phyloP scores from a whole-genome alignment of 768 basidiomycete species.

The Kwoniella europaea region DNA sequence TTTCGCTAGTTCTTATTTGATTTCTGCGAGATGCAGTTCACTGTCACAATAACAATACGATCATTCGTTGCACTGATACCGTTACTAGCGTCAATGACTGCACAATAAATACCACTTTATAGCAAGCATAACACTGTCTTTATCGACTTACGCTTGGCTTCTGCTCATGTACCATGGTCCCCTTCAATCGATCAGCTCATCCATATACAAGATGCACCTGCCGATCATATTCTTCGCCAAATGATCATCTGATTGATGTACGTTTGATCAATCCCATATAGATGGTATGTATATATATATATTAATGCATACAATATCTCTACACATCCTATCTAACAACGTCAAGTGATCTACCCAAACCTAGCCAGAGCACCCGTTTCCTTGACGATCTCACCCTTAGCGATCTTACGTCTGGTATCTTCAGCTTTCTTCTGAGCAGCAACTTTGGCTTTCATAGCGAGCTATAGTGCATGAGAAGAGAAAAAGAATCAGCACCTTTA shows the following conservation, averaged over 20 bases:
- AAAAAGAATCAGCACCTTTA: background rate
- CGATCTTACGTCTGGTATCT: slow-evolving; percentile 35
- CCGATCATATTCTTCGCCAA: no score
- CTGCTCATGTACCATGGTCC: background rate
- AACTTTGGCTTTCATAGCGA: slow-evolving; percentile 48
- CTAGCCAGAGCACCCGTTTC: slow-evolving; percentile 51
- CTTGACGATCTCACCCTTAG: slow-evolving; percentile 38
- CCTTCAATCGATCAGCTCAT: background rate
- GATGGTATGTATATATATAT: background rate
- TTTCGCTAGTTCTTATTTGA: slow-evolving; percentile 40
- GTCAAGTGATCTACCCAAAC: slow-evolving; percentile 19
- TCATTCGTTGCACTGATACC: background rate
- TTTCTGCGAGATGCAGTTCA: slow-evolving; percentile 32
- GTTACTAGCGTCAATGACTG: background rate
- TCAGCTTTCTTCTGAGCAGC: slow-evolving; percentile 42
- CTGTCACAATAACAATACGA: slow-evolving; percentile 6
- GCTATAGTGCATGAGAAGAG: slow-evolving; percentile 20
- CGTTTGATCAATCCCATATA: no score
- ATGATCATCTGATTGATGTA: no score
- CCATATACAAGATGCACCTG: no score
- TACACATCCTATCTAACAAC: background rate
- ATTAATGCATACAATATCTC: background rate
- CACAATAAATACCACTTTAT: background rate
- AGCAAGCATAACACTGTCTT: background rate
- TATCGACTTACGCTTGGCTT: background rate